Evolutionary conservation across 1,284 basidiomycete genomes (phyloP).

Genomic region (Chalciporus sp.): DNA sequence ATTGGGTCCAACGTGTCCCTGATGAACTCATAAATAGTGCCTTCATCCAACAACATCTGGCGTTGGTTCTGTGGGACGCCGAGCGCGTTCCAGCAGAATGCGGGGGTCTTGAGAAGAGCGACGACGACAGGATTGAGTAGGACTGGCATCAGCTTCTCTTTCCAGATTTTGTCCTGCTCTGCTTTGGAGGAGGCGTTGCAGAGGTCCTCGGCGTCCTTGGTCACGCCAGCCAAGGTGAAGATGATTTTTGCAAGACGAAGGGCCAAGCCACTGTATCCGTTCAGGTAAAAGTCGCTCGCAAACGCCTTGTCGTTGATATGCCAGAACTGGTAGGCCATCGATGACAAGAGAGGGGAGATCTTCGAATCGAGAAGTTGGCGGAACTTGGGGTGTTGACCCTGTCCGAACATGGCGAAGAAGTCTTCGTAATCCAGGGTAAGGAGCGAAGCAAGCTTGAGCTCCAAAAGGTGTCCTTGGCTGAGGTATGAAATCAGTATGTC

Average conservation of each 20-base stretch:
- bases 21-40: conserved; percentile 59
- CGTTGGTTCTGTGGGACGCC: conserved; percentile 81
- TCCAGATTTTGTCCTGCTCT: conserved; percentile 73
- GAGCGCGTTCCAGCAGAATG: conserved; percentile 84
- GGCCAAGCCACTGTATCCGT: conserved; percentile 75
- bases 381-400: conserved; percentile 67
- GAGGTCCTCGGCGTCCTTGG: conserved; percentile 57
- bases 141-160: conserved; percentile 59
- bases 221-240: conserved; percentile 63
- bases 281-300: conserved; percentile 69
- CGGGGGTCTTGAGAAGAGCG: conserved; percentile 60
- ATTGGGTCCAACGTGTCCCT: conserved; percentile 69
- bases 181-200: conserved; percentile 57
- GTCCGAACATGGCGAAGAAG: conserved; percentile 77
- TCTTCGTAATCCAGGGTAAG: conserved; percentile 65
- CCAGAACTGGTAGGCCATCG: conserved; percentile 81
- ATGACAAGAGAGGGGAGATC: conserved; percentile 74
- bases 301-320: conserved; percentile 67
- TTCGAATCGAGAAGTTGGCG: conserved; percentile 64
- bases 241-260: conserved; percentile 66
- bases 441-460: conserved; percentile 77
- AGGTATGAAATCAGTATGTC: conserved; percentile 9
- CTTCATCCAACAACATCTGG: conserved; percentile 68
- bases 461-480: conserved; percentile 77
- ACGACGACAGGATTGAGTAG: conserved; percentile 70